A percentile compares a stretch with the other conserved stretches of the same genome.
These are phyloP conservation scores for Apiospora hydei DNA, from an alignment of 2,329 filamentous ascomycete genomes.

Conservation along the genomic window DNA sequence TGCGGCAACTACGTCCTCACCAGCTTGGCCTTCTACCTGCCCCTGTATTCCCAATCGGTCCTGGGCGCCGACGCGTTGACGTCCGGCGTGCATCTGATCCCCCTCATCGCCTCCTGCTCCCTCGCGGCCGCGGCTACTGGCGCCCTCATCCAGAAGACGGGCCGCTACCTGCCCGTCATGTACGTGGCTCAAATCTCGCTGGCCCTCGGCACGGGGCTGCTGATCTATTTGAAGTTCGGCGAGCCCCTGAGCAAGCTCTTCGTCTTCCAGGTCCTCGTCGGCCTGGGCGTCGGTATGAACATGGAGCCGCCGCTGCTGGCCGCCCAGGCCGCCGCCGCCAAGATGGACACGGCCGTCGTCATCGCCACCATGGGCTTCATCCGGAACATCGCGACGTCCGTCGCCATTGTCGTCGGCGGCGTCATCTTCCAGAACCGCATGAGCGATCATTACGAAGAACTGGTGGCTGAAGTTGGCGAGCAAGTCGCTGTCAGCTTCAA, in stretches of 20 bases:
- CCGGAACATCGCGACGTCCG: slow-evolving; percentile 62
- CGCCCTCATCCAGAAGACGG: slow-evolving; percentile 52
- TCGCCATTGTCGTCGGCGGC: slow-evolving; percentile 65
- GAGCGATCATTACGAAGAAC: slow-evolving; percentile 25
- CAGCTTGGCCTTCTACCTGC: slow-evolving; percentile 72
- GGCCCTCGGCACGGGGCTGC: slow-evolving; percentile 65
- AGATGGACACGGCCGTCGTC: slow-evolving; percentile 67
- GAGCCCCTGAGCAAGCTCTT: slow-evolving; percentile 56
- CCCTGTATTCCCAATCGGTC: slow-evolving; percentile 76
- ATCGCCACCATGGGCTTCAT: slow-evolving; percentile 69
- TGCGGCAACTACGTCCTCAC: slow-evolving; percentile 67
- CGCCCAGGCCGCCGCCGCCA: slow-evolving; percentile 67
- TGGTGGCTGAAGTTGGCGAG: slow-evolving; percentile 30
- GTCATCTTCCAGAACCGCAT: slow-evolving; percentile 52
- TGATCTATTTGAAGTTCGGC: slow-evolving; percentile 61
- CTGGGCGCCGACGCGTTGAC: slow-evolving; percentile 65
- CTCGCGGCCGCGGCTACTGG: slow-evolving; percentile 48
- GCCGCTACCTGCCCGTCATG: slow-evolving; percentile 64
- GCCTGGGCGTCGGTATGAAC: slow-evolving; percentile 68
- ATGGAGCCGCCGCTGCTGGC: slow-evolving; percentile 70
- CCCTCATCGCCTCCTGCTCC: slow-evolving; percentile 61
- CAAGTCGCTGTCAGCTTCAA: slow-evolving; percentile 30
- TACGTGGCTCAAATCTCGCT: slow-evolving; percentile 60
- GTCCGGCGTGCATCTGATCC: slow-evolving; percentile 69
- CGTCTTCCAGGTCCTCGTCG: slow-evolving; percentile 64